Evolutionary conservation across 1,139 yeast species (phyloP).

Genomic region (Nadsonia commutata): DNA sequence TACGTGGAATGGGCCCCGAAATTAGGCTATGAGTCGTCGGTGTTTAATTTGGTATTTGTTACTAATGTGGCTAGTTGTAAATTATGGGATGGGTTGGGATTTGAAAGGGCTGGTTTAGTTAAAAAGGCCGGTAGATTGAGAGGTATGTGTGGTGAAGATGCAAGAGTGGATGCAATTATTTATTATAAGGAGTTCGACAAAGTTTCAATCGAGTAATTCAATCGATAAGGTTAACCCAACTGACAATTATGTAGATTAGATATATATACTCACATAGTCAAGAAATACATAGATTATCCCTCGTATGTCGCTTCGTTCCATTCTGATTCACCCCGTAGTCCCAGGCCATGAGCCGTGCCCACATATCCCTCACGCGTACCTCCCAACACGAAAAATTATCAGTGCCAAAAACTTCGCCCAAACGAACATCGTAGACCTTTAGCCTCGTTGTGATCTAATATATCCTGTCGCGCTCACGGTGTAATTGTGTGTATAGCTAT

Average conservation of each 20-base stretch:
- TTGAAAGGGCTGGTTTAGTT: slow-evolving; percentile 54
- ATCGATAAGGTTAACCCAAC: neutral
- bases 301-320: too few relatives aligned
- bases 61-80: slow-evolving; percentile 51
- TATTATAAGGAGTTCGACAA: slow-evolving; percentile 36
- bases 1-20: slow-evolving; percentile 54
- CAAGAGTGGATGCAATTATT: slow-evolving; percentile 55
- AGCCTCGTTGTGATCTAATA: neutral
- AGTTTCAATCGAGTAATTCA: slow-evolving; percentile 1
- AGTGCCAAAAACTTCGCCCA: too few relatives aligned
- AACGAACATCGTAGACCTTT: too few relatives aligned
- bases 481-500: neutral
- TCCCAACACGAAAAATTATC: too few relatives aligned
- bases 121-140: slow-evolving; percentile 53
- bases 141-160: slow-evolving; percentile 39
- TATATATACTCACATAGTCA: neutral
- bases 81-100: slow-evolving; percentile 68
- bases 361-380: too few relatives aligned
- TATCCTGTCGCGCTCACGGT: neutral
- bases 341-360: too few relatives aligned
- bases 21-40: slow-evolving; percentile 61
- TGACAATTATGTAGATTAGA: neutral
- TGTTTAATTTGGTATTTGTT: slow-evolving; percentile 69
- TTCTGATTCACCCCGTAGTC: too few relatives aligned
- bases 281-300: too few relatives aligned